A percentile compares a stretch with the other conserved stretches of the same genome.
These are phyloP conservation scores for Salix brachista DNA, from an alignment of 345 rosid genomes.

Conservation along the genomic window DNA sequence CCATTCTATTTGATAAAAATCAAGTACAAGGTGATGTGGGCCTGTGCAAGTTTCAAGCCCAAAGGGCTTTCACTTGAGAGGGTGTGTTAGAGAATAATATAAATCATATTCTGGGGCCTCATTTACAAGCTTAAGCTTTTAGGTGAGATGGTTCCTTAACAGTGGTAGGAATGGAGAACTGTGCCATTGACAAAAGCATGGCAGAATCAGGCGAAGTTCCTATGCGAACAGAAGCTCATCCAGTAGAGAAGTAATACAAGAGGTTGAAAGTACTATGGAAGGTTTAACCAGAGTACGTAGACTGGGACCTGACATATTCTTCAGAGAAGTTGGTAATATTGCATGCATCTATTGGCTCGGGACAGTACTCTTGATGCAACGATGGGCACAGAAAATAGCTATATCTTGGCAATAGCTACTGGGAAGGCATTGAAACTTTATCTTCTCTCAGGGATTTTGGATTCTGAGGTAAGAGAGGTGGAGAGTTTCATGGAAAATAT, in stretches of 20 bases:
- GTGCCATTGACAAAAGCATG: background rate
- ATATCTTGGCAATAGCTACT: conserved; percentile 38
- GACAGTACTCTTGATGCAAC: conserved; percentile 50
- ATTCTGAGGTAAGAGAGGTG: conserved; percentile 73
- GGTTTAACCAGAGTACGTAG: conserved; percentile 42
- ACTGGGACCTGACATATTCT: conserved; percentile 48
- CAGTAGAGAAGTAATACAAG: conserved; percentile 32
- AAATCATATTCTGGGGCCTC: too few relatives aligned
- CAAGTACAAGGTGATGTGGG: too few relatives aligned
- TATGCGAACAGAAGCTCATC: conserved; percentile 20
- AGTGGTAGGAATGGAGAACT: conserved; percentile 19
- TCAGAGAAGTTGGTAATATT: conserved; percentile 63
- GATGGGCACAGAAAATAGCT: conserved; percentile 34
- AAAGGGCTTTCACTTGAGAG: too few relatives aligned
- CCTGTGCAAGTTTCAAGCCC: too few relatives aligned
- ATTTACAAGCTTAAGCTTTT: too few relatives aligned
- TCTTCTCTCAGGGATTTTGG: conserved; percentile 66
- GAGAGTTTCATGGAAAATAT: conserved; percentile 58
- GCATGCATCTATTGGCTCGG: conserved; percentile 71
- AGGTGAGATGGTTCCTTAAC: too few relatives aligned
- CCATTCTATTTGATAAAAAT: too few relatives aligned
- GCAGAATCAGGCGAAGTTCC: conserved; percentile 10
- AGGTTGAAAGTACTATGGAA: conserved; percentile 37
- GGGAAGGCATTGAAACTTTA: conserved; percentile 73
- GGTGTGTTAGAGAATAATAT: too few relatives aligned